Evolutionary conservation across 345 rosid species (phyloP), one percentile per base, ranked within the genome.

Genomic region (Lepidium aucheri): DNA sequence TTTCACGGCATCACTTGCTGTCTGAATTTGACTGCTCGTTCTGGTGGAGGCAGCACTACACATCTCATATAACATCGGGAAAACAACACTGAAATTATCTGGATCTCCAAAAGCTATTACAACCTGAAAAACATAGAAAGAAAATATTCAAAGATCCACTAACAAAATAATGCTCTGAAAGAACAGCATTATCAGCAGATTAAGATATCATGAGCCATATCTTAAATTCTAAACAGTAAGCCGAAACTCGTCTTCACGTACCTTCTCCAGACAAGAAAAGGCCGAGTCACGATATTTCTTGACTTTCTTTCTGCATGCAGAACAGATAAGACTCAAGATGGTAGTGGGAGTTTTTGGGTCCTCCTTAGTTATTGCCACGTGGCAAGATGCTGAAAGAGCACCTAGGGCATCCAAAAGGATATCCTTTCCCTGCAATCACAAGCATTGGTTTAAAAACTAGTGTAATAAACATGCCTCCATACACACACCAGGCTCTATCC

Each of bases 261-360:
- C 98, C 90, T 86, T 86, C 63, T 90, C 84, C 62, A 93, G 86
- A 76, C 87, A 78, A 51, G 73, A 74, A 64, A 90, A 87, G 34
- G 94, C 94, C 4, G 96, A 88, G 82, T 90, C 98, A 15, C 86
- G 82, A 68, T 86, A 90, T 73, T 83, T 90, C 82, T 85, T 87
- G 71, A 68, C 71, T 69, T 84, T 93, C 70, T 90, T 93, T 52
- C 45, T 77, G 73, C 96, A 89, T 24, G 97, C 95, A 69, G 91
- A 81, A 75, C 77, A 84, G 35, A 90, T 80, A 53, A 83, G 36
- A 73, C 71, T 75, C 80, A 93, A 66, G 72, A 93, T 87, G 66
- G 83, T 74, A 57, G 63, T 64, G 26, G 98, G 83, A 68, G 70
- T 42, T 35, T 76, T 51, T 65, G 90, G 87, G 76, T 90, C 84